phyloP scores from a whole-genome alignment of 2,329 filamentous ascomycete genomes.

The Pyrenophora seminiperda region DNA sequence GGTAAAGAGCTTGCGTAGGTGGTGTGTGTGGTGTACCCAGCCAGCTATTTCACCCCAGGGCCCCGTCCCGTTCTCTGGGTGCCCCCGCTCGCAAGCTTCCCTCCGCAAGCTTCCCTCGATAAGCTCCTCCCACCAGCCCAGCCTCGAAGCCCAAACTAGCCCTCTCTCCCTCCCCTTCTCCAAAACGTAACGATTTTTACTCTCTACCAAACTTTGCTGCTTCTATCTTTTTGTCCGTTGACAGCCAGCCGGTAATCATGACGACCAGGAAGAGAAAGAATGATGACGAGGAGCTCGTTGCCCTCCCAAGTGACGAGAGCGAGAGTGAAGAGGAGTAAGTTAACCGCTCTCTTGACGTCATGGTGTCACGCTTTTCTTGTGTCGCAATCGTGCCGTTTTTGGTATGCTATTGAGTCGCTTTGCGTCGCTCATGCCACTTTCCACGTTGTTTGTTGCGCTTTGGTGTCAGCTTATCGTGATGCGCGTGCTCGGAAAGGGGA shows the following conservation, averaged over 20 bases:
- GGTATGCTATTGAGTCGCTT: conserved; percentile 29
- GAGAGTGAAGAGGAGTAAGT: conserved; percentile 54
- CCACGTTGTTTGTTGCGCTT: conserved; percentile 10
- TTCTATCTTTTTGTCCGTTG: neutral
- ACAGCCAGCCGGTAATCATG: conserved; percentile 30
- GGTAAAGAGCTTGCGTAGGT: conserved; percentile 25
- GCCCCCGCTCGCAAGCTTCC: conserved; percentile 11
- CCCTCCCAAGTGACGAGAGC: conserved; percentile 51
- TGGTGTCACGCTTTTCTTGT: conserved; percentile 25
- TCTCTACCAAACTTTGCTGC: conserved; percentile 13
- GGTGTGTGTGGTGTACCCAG: conserved; percentile 2
- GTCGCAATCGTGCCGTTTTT: conserved; percentile 30
- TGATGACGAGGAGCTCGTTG: conserved; percentile 52
- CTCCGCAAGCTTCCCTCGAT: conserved; percentile 13
- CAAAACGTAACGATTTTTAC: conserved; percentile 30
- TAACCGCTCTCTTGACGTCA: conserved; percentile 46
- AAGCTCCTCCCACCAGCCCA: neutral
- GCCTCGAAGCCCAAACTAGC: neutral
- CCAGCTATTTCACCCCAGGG: conserved; percentile 33
- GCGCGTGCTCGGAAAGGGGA: conserved; percentile 9
- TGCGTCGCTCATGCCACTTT: conserved; percentile 13
- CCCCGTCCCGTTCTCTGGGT: conserved; percentile 21
- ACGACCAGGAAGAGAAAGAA: conserved; percentile 54
- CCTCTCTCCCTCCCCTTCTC: neutral
- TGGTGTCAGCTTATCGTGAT: conserved; percentile 25